Evolutionary conservation across 2,329 filamentous ascomycete genomes (phyloP).

Genomic region (Xenoacremonium recifei): DNA sequence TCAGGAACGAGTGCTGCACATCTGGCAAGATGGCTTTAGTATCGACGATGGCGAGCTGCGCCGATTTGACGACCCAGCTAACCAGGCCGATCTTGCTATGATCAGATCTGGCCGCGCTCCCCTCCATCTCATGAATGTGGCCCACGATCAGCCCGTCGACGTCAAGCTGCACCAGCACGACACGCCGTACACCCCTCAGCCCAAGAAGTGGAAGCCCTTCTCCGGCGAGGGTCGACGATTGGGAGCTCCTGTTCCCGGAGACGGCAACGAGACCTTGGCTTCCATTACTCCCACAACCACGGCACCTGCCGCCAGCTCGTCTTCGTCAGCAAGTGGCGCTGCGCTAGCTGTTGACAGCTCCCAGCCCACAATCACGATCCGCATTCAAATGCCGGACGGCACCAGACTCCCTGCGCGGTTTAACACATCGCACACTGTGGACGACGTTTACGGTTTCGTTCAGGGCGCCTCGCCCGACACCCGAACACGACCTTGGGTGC

Average conservation of each 20-base stretch:
- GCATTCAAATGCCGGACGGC: conserved; percentile 77
- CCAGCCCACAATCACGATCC: conserved; percentile 66
- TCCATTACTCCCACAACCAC: conserved; percentile 10
- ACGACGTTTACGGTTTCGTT: conserved; percentile 75
- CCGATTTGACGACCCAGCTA: conserved; percentile 76
- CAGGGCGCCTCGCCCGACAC: conserved; percentile 59
- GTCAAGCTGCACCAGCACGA: conserved; percentile 78
- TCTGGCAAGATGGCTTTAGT: conserved; percentile 84
- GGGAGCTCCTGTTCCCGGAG: conserved; percentile 73
- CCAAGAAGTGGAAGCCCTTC: conserved; percentile 76
- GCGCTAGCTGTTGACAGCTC: conserved; percentile 56
- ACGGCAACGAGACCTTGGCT: conserved; percentile 19
- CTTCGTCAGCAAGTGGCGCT: conserved; percentile 31
- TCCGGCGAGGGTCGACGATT: conserved; percentile 69
- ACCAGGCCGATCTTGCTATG: conserved; percentile 69
- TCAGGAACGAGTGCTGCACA: conserved; percentile 69
- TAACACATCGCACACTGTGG: conserved; percentile 75
- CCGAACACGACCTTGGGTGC: conserved; percentile 62
- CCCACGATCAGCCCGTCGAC: conserved; percentile 72
- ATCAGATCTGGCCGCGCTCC: conserved; percentile 77
- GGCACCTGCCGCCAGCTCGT: conserved; percentile 28
- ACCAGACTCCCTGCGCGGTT: conserved; percentile 76
- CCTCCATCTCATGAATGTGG: conserved; percentile 74
- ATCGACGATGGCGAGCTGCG: conserved; percentile 78
- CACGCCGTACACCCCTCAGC: conserved; percentile 65